A percentile compares a stretch with the other conserved stretches of the same genome.
These are phyloP conservation scores for Hygrocybe punicea DNA, from an alignment of 768 basidiomycete species.

Conservation along the genomic window DNA sequence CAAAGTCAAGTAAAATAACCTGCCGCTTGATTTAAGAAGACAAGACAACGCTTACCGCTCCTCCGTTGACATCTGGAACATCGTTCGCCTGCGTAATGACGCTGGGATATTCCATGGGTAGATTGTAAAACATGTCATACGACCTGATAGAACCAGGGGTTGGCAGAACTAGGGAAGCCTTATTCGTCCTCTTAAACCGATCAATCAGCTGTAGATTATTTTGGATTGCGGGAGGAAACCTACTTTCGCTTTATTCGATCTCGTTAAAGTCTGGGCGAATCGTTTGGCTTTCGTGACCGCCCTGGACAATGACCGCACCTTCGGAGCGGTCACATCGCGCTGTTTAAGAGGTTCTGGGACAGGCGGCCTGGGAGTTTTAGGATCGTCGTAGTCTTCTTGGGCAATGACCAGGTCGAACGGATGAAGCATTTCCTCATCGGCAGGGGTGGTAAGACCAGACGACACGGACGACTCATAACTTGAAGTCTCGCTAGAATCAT, in stretches of 20 bases:
- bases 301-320: slow-evolving; percentile 5
- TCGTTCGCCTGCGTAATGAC: slow-evolving; percentile 1
- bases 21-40: not conserved
- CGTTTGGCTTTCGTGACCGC: slow-evolving; percentile 5
- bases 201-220: too few species aligned
- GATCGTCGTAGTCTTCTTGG: slow-evolving; percentile 12
- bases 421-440: slow-evolving; percentile 31
- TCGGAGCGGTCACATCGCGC: not conserved
- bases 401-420: slow-evolving; percentile 13
- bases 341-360: slow-evolving; percentile 1
- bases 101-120: not conserved
- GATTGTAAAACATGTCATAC: not conserved
- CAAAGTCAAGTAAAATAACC: not conserved
- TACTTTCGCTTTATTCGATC: slow-evolving; percentile 1
- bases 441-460: slow-evolving; percentile 42
- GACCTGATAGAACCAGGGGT: not conserved
- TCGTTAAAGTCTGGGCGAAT: slow-evolving; percentile 1
- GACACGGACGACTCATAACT: slow-evolving; percentile 38
- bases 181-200: not conserved
- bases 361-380: slow-evolving; percentile 8
- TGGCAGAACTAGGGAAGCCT: not conserved
- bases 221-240: not conserved
- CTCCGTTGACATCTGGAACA: slow-evolving; percentile 8
- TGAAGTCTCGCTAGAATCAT: slow-evolving; percentile 38
- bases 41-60: slow-evolving; percentile 2